A percentile compares a stretch with the other conserved stretches of the same genome.
Evolutionary conservation across 2,329 filamentous ascomycete genomes (phyloP).

Genomic region (Dothiorella sarmentorum): DNA sequence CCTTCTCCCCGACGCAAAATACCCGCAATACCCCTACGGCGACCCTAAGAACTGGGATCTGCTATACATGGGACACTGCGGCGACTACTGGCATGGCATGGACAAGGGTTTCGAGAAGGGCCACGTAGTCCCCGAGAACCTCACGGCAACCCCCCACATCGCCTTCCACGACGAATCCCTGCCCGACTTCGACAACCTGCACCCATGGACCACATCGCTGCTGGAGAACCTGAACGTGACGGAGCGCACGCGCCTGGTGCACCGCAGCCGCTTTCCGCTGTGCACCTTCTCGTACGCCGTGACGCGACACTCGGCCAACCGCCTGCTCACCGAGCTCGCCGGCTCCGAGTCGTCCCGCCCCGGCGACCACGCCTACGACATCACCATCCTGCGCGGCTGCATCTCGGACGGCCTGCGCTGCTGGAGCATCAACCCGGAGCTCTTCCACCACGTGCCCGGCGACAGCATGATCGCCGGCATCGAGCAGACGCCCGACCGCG

Average conservation of each 20-base stretch:
- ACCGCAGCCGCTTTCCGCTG: conserved; percentile 42
- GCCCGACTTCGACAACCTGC: conserved; percentile 35
- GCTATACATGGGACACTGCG: conserved; percentile 45
- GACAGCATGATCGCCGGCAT: conserved; percentile 38
- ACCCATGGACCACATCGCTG: conserved; percentile 39
- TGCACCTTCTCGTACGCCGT: conserved; percentile 47
- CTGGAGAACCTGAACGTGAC: conserved; percentile 37
- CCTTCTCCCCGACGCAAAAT: conserved; percentile 32
- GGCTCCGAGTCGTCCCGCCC: conserved; percentile 21
- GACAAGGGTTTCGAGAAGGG: conserved; percentile 20
- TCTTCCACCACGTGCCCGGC: conserved; percentile 45
- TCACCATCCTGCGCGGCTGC: conserved; percentile 42
- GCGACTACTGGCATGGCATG: conserved; percentile 39
- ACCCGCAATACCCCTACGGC: conserved; percentile 39
- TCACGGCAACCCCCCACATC: conserved; percentile 33
- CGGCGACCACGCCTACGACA: conserved; percentile 37
- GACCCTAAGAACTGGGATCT: conserved; percentile 40
- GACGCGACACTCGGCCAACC: conserved; percentile 38
- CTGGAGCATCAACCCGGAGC: conserved; percentile 43
- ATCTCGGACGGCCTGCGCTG: conserved; percentile 35
- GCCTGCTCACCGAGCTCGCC: conserved; percentile 39
- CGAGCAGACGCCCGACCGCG: conserved; percentile 26
- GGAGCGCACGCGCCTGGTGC: conserved; percentile 36
- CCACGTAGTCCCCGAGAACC: conserved; percentile 28
- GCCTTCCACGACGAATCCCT: conserved; percentile 38